These are phyloP conservation scores for Heteromeles arbutifolia DNA, from an alignment of 306 rosid genomes.

Conservation along the genomic window DNA sequence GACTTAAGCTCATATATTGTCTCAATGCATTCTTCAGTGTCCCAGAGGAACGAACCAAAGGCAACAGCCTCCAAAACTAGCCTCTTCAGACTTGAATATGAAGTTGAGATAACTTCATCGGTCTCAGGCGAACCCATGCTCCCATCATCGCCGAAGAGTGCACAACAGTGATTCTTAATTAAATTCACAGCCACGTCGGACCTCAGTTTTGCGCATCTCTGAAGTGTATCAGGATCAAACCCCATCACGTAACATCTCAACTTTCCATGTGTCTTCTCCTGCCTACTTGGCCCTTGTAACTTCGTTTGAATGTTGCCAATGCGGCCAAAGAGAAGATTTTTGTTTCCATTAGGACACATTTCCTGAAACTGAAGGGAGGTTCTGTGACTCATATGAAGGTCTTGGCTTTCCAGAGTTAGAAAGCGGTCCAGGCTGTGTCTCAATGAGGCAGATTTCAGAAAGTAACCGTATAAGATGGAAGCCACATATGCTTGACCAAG, in stretches of 20 bases:
- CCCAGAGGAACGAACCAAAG: constrained; percentile 93
- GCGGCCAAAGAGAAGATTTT: constrained; percentile 38
- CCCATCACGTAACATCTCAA: constrained; percentile 60
- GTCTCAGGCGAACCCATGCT: constrained; percentile 32
- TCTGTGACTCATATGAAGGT: constrained; percentile 39
- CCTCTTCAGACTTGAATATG: constrained; percentile 87
- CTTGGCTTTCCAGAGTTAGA: constrained; percentile 36
- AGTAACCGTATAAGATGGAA: constrained; percentile 82
- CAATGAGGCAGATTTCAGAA: constrained; percentile 67
- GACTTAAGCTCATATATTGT: constrained; percentile 72
- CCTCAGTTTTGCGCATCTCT: constrained; percentile 72
- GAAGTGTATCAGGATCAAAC: constrained; percentile 61
- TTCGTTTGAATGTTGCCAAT: constrained; percentile 27
- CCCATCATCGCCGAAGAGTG: constrained; percentile 51
- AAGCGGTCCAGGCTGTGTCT: constrained; percentile 64
- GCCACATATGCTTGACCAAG: constrained; percentile 63
- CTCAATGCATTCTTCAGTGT: constrained; percentile 75
- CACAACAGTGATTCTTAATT: constrained; percentile 61
- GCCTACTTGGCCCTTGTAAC: constrained; percentile 22
- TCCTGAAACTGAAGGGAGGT: constrained; percentile 31
- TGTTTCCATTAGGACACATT: constrained; percentile 37
- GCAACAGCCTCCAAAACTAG: constrained; percentile 94
- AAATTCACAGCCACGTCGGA: constrained; percentile 69
- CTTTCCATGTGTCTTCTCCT: constrained; percentile 40
- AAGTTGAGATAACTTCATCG: constrained; percentile 66